phyloP scores from a whole-genome alignment of 2,329 filamentous ascomycete species.

The Neurospora sp. region DNA sequence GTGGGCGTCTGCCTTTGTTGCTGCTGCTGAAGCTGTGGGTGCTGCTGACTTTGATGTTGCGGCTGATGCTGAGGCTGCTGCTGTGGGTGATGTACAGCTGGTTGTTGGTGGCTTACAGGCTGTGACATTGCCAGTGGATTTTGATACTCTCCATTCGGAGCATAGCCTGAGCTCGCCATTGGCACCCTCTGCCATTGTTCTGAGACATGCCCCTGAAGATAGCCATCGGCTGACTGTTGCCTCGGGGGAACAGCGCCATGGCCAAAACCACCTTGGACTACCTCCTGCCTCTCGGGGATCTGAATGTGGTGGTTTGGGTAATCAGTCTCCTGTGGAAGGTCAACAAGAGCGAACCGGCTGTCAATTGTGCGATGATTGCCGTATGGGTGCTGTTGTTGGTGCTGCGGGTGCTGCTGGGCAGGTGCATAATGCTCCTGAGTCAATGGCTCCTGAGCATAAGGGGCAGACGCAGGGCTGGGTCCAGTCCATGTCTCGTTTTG shows the following conservation, averaged over 20 bases:
- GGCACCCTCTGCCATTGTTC: slow-evolving; percentile 13
- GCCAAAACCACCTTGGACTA: slow-evolving; percentile 8
- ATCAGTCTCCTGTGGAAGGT: slow-evolving; percentile 6
- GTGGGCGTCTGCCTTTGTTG: slow-evolving; percentile 5
- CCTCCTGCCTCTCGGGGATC: slow-evolving; percentile 5
- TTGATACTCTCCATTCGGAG: slow-evolving; percentile 10
- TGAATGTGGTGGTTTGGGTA: slow-evolving; percentile 10
- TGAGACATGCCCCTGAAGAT: slow-evolving; percentile 8
- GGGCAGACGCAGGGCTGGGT: slow-evolving; percentile 3
- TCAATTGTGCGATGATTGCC: slow-evolving; percentile 10
- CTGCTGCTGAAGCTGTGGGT: slow-evolving; percentile 14
- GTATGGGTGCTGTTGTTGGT: slow-evolving; percentile 7
- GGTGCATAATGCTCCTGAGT: slow-evolving; percentile 9
- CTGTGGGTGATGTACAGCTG: slow-evolving; percentile 3
- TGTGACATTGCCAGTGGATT: slow-evolving; percentile 13
- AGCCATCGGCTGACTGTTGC: slow-evolving; percentile 7
- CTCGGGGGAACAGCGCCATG: slow-evolving; percentile 1
- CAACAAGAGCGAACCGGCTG: slow-evolving; percentile 12
- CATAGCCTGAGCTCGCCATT: slow-evolving; percentile 6
- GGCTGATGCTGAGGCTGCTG: slow-evolving; percentile 10
- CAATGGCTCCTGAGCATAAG: slow-evolving; percentile 12
- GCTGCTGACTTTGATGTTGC: slow-evolving; percentile 9
- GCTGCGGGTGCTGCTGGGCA: neutral
- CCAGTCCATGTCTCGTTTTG: slow-evolving; percentile 11
- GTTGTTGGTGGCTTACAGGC: slow-evolving; percentile 3